phyloP scores from a whole-genome alignment of 192 early-diverging fungal species.

The Coemansia sp. region DNA sequence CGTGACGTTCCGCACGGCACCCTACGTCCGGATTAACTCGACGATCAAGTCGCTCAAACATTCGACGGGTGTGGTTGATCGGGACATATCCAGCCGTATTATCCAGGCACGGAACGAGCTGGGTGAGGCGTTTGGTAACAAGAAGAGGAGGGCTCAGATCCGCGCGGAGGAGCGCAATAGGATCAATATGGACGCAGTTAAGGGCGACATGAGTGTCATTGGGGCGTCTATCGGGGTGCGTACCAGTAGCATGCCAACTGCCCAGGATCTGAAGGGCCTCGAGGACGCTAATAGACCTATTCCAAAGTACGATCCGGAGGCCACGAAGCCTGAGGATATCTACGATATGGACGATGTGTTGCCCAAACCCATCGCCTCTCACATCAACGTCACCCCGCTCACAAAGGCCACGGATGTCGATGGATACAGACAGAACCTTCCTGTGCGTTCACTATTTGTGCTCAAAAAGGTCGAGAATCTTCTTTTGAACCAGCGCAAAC shows the following conservation, averaged over 20 bases:
- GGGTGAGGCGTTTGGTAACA: slow-evolving; percentile 91
- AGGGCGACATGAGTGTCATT: slow-evolving; percentile 65
- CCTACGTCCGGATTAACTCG: slow-evolving; percentile 63
- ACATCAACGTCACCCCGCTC: slow-evolving; percentile 65
- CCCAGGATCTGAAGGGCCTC: slow-evolving; percentile 56
- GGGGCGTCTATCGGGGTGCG: slow-evolving; percentile 69
- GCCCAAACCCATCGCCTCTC: slow-evolving; percentile 60
- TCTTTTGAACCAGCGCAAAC: slow-evolving; percentile 29
- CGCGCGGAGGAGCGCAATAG: slow-evolving; percentile 82
- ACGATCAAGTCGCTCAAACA: slow-evolving; percentile 70
- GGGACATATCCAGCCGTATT: slow-evolving; percentile 47
- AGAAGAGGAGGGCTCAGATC: slow-evolving; percentile 82
- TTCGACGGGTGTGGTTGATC: slow-evolving; percentile 51
- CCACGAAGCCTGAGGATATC: slow-evolving; percentile 69
- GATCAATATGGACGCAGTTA: slow-evolving; percentile 71
- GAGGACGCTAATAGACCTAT: slow-evolving; percentile 66
- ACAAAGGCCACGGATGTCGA: slow-evolving; percentile 50
- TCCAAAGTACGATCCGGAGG: slow-evolving; percentile 70
- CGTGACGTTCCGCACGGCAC: slow-evolving; percentile 70
- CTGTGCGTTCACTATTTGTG: slow-evolving; percentile 38
- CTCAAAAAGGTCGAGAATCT: slow-evolving; percentile 29
- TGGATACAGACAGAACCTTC: slow-evolving; percentile 19
- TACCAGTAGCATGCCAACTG: slow-evolving; percentile 62
- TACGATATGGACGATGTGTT: slow-evolving; percentile 80
- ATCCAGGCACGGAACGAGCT: slow-evolving; percentile 71